These are phyloP conservation scores for Berberis thunbergii DNA, from an alignment of 164 flowering plant species.

Conservation along the genomic window DNA sequence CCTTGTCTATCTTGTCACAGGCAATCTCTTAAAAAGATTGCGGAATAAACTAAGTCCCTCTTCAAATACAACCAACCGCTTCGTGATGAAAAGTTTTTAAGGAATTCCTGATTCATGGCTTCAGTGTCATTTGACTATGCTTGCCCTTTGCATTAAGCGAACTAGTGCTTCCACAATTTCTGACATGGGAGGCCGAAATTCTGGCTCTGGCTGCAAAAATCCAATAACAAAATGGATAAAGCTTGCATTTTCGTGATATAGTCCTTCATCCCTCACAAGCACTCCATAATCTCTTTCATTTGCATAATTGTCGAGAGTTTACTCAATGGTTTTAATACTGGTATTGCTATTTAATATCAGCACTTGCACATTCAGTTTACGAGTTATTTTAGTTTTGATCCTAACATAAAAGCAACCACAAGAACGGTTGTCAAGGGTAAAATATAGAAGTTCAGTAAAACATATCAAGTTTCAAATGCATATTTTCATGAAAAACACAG, in stretches of 20 bases:
- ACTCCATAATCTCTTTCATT: too few species aligned
- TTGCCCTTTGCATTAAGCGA: slow-evolving; percentile 80
- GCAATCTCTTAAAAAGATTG: too few species aligned
- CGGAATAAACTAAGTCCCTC: too few species aligned
- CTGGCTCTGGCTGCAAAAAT: slow-evolving; percentile 75
- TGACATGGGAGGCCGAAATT: slow-evolving; percentile 94
- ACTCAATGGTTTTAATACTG: too few species aligned
- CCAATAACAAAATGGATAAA: slow-evolving; percentile 2
- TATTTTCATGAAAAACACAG: not conserved
- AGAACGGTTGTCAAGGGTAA: too few species aligned
- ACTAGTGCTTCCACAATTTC: slow-evolving; percentile 92
- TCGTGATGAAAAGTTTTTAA: slow-evolving; percentile 64
- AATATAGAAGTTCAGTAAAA: not conserved
- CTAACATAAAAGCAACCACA: too few species aligned
- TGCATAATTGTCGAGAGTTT: too few species aligned
- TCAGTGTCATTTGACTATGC: slow-evolving; percentile 41
- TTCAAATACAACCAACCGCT: slow-evolving; percentile 8
- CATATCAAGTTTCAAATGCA: not conserved
- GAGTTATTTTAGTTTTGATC: too few species aligned
- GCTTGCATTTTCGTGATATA: not conserved
- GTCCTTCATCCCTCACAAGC: too few species aligned
- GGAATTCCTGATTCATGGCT: slow-evolving; percentile 69
- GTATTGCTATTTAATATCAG: too few species aligned
- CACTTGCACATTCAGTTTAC: too few species aligned
- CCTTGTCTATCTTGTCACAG: too few species aligned